Conservation (phyloP, 805 yeast species). For the Blastobotrys robertii region DNA sequence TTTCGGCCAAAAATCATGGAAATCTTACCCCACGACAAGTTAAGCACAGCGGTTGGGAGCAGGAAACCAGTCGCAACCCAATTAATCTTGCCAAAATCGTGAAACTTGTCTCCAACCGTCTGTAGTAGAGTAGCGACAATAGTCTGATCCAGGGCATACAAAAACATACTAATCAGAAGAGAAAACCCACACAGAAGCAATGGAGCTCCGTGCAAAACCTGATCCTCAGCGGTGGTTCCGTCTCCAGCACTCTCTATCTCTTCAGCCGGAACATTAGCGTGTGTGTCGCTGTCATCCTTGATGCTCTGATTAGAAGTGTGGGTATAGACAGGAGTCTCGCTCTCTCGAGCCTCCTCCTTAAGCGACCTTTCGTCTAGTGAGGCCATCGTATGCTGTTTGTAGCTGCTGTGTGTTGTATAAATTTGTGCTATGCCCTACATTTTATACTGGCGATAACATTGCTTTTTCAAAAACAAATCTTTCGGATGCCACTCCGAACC, state of each 20-base stretch:
- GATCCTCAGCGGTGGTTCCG: constrained; percentile 18
- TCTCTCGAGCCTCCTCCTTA: too few relatives aligned
- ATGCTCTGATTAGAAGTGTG: too few relatives aligned
- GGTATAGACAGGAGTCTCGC: too few relatives aligned
- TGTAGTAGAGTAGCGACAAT: constrained; percentile 39
- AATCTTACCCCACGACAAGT: constrained; percentile 47
- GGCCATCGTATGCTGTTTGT: too few relatives aligned
- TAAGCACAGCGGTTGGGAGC: constrained; percentile 51
- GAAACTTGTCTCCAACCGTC: constrained; percentile 34
- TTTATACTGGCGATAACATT: too few relatives aligned
- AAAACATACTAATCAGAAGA: constrained; percentile 14
- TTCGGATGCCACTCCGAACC: too few relatives aligned
- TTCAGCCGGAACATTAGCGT: too few relatives aligned
- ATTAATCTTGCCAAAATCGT: constrained; percentile 34
- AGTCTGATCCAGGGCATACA: constrained; percentile 39
- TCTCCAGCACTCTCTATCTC: constrained; percentile 16
- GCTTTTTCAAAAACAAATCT: too few relatives aligned
- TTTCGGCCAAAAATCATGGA: constrained; percentile 35
- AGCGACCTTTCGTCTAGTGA: too few relatives aligned
- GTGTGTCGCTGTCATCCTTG: too few relatives aligned
- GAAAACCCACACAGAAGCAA: constrained; percentile 13
- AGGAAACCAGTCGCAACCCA: constrained; percentile 56
- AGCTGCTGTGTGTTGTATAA: too few relatives aligned
- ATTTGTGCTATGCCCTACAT: too few relatives aligned
- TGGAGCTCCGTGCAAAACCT: constrained; percentile 15